Percentiles rank a stretch among this genome's conserved stretches.
Conservation (phyloP, 345 rosid genomes). For the Hirschfeldia incana region DNA sequence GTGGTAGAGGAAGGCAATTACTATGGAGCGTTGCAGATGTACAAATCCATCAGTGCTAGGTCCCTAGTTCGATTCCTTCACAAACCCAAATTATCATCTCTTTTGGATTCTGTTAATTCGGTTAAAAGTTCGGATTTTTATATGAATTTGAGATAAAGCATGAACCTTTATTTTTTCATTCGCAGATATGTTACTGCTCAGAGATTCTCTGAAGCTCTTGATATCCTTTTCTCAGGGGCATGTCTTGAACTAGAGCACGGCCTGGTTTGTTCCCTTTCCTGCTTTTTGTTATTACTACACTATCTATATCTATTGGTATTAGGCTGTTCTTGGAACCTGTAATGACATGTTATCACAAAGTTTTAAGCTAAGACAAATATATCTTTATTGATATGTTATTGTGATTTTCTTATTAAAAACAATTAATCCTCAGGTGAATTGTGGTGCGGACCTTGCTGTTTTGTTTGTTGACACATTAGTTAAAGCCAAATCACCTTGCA, state of each 20-base stretch:
- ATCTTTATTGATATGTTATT: too few relatives aligned
- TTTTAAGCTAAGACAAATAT: neutral
- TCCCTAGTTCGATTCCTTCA: slow-evolving; percentile 19
- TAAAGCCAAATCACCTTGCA: slow-evolving; percentile 69
- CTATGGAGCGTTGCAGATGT: slow-evolving; percentile 99
- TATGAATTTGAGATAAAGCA: slow-evolving; percentile 16
- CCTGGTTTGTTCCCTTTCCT: slow-evolving; percentile 61
- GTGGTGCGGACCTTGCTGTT: slow-evolving; percentile 88
- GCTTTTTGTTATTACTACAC: neutral
- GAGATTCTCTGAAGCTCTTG: slow-evolving; percentile 80
- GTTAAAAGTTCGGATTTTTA: neutral
- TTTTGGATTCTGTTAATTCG: neutral
- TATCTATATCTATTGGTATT: neutral
- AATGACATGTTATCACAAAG: neutral
- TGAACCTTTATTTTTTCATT: slow-evolving; percentile 9
- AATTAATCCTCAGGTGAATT: slow-evolving; percentile 59
- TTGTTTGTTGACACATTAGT: slow-evolving; percentile 72
- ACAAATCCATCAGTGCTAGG: slow-evolving; percentile 89
- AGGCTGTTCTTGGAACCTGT: neutral
- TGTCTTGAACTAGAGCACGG: slow-evolving; percentile 69
- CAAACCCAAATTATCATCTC: neutral
- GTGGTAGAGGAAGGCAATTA: slow-evolving; percentile 69
- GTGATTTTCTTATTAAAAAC: neutral
- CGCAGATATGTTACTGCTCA: slow-evolving; percentile 70
- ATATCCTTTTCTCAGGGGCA: slow-evolving; percentile 81